Base-by-base conservation (phyloP, 768 basidiomycete species). In the Kwoniella mangroviensis region DNA sequence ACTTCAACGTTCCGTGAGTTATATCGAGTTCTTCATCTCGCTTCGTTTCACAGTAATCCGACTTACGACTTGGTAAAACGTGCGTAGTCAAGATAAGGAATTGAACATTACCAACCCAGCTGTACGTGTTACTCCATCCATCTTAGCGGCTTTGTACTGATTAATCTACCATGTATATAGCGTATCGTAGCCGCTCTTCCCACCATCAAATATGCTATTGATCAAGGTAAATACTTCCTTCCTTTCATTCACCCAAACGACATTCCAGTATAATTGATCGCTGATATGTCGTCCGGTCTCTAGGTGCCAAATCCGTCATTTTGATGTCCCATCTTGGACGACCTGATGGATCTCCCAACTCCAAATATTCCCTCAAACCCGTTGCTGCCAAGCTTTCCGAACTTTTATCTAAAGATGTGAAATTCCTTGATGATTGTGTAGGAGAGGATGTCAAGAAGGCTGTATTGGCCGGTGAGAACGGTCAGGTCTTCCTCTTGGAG, bases 271-370 rank as follows among this genome's bases (percentile, higher is more conserved):
- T 28, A 28, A 28, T 28, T 5, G 6, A 28, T 28, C 28, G 28
- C 56, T 45, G 13, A n/a, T 15, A 45, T 43, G 3, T 40, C 26
- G 40, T 40, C 26, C 24, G 28, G 3, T 21, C 3, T 21, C 15
- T 65, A 82, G 78, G 80, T 43, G 93, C 95, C 69, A 87, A 89
- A 68, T 87, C 88, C 67, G 90, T 98, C 81, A 88, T 93, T 75
- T 89, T 98, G 81, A 97, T 98, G 94, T 98, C 96, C 80, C 96
- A 99, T 84, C 89, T 99, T 66, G 97, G 96, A 24, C 92, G 96
- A 73, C 96, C 96, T 11, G 94, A 98, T 84, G 96, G 96, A 76
- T 91, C 92, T 78, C 89, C 89, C 65, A 90, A 90, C 79, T 86
- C 87, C 60, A 98, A 98, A 80, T 96, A 92, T 87, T 93, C 94